Percentiles rank a stretch among this genome's conserved stretches.
phyloP scores from a whole-genome alignment of 148 eudicot genomes.

The Fagopyrum homotropicum region DNA sequence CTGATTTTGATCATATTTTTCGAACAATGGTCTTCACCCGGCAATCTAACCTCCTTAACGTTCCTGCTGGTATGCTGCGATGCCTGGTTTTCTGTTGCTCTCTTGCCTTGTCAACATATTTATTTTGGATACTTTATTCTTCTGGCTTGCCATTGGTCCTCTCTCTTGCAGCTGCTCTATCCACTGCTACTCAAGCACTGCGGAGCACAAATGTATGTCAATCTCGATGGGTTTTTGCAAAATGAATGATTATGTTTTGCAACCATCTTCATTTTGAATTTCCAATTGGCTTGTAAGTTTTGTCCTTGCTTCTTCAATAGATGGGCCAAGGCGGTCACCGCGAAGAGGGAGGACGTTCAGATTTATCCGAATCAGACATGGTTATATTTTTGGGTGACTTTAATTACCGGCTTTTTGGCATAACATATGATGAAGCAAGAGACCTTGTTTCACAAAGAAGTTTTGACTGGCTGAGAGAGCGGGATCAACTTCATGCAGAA shows the following conservation, averaged over 20 bases:
- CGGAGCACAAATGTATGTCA: slow-evolving; percentile 55
- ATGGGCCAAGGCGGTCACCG: slow-evolving; percentile 41
- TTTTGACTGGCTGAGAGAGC: slow-evolving; percentile 94
- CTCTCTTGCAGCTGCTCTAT: slow-evolving; percentile 77
- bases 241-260: not conserved
- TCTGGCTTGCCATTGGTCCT: slow-evolving; percentile 67
- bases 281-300: not conserved
- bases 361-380: slow-evolving; percentile 90
- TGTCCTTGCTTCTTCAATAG: slow-evolving; percentile 8
- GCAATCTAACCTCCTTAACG: slow-evolving; percentile 62
- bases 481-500: slow-evolving; percentile 94
- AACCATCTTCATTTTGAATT: not conserved
- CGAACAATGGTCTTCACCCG: slow-evolving; percentile 77
- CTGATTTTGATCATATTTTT: slow-evolving; percentile 87
- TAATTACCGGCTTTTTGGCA: slow-evolving; percentile 92
- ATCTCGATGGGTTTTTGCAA: not conserved
- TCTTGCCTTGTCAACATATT: slow-evolving; percentile 76
- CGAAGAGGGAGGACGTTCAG: slow-evolving; percentile 76
- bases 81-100: slow-evolving; percentile 61
- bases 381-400: slow-evolving; percentile 86
- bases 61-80: slow-evolving; percentile 79
- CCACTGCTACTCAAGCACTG: slow-evolving; percentile 57
- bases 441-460: slow-evolving; percentile 97
- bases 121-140: slow-evolving; percentile 79
- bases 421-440: slow-evolving; percentile 97